These are phyloP conservation scores for Cicer yamashitae DNA, from an alignment of 306 rosid genomes.

Conservation along the genomic window DNA sequence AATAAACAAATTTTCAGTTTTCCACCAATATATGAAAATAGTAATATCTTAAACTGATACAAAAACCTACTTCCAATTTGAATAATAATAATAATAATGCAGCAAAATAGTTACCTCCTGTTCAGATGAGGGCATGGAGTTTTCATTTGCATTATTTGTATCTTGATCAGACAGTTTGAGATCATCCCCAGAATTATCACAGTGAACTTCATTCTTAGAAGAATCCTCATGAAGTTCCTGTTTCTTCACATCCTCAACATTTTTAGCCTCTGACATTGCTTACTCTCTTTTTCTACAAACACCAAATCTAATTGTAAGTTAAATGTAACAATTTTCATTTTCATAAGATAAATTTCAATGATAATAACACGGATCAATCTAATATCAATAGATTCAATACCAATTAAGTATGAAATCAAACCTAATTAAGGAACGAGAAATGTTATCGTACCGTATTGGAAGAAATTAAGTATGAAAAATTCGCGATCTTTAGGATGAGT, in stretches of 20 bases:
- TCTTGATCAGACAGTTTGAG: conserved; percentile 49
- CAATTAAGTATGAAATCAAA: background rate
- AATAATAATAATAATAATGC: background rate
- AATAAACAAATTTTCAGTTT: background rate
- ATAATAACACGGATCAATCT: conserved; percentile 34
- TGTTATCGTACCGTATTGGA: conserved; percentile 22
- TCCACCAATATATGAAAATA: background rate
- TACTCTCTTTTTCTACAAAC: conserved; percentile 16
- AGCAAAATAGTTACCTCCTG: conserved; percentile 62
- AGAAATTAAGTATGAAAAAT: conserved; percentile 14
- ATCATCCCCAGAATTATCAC: conserved; percentile 55
- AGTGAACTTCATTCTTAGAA: conserved; percentile 51
- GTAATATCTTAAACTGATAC: background rate
- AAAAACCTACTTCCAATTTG: conserved; percentile 27
- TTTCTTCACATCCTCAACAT: conserved; percentile 61
- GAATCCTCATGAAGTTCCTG: conserved; percentile 53
- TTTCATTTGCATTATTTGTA: conserved; percentile 52
- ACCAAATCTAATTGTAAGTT: conserved; percentile 31
- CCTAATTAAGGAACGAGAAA: background rate
- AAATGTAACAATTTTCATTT: conserved; percentile 18
- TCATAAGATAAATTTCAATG: conserved; percentile 4
- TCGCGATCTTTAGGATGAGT: conserved; percentile 10
- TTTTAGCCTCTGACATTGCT: conserved; percentile 62
- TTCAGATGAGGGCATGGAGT: conserved; percentile 71
- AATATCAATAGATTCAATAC: background rate